Base-by-base conservation (phyloP, 495 filamentous ascomycete genomes). In the Penicillium crystallinum region DNA sequence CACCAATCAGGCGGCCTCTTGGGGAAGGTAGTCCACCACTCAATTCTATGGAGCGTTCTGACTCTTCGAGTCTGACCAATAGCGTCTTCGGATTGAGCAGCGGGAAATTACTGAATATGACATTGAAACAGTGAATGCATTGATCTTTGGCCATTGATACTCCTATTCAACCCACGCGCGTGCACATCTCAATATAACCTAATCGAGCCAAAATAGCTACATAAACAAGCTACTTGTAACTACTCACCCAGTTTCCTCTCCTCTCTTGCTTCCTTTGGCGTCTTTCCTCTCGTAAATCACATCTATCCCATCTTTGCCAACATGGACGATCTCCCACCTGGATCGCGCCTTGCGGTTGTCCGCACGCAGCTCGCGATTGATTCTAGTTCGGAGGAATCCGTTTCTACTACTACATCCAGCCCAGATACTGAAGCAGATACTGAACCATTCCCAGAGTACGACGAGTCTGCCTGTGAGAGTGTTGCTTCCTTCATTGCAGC, bases 21-120 rank as follows among this genome's bases (percentile, higher is more conserved):
- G 62, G 69, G 74, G 75, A 75, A 71, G 65, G 65, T 63, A 64
- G 48, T 57, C 67, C 68, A 61, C 57, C 57, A 54, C 59, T 67
- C 59, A 39, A 64, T 58, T 65, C 25, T 37, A 54, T 49, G 57
- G 62, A 54, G 57, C 63, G 63, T 64, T 58, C 61, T 40, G 48
- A 50, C 48, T 36, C n/a, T 27, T 38, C 22, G 25, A 45, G 30
- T 56, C 44, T 45, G 21, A 12, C 19, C 37, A 21, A 33, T 29
- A 30, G 43, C 31, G 35, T 29, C 56, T 63, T 61, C 50, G 50
- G 58, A 72, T 75, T 58, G 57, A 67, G 58, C 37, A 59, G 58
- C 63, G 62, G 72, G 62, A 70, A 57, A 73, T 67, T 22, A 29
- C 34, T 40, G 52, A 49, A 42, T 31, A 42, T 47, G 35, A 48